Base-by-base conservation (phyloP, 345 rosid genomes). In the Brassica juncea region DNA sequence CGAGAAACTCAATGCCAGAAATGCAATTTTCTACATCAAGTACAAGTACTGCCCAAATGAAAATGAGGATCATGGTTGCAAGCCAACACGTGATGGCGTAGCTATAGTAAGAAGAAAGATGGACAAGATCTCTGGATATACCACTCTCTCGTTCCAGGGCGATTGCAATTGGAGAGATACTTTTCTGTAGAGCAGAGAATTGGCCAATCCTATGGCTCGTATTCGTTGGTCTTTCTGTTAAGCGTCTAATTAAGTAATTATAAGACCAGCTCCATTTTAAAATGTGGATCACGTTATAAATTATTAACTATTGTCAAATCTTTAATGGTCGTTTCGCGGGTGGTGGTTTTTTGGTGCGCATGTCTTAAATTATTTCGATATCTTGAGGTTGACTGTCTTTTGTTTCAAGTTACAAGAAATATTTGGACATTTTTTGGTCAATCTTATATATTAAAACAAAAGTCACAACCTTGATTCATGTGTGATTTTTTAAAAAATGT, bases 31-130 rank as follows among this genome's bases (percentile, higher is more conserved):
- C 75, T 72, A 72, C 68, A 59, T 72, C 8, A 37, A 4, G 67
- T 72, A 72, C 75, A 59, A n/a, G 67, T 35, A 72, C 75, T 4
- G n/a, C 34, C 75, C 55, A 0, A 21, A 35, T 71, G 55, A 55
- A 12, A 15, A 4, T 6, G 2, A 19, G 19, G 9, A 10, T 6
- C 10, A 2, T 52, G 49, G 52, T 11, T 44, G n/a, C 52, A 44
- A 44, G 52, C 4, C n/a, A 11, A 47, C 54, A 12, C 54, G 54
- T 47, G 54, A 47, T 47, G 15, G 54, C 54, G 14, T 47, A 11
- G 54, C 54, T 47, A 47, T 47, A 11, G 3, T 47, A 47, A 47
- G 54, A 11, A 47, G 54, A 47, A 12, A 47, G 2, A 4, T 47
- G 4, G 54, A 47, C 54, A 47, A 47, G 15, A 4, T 47, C 54